Percentiles rank a stretch among this genome's conserved stretches.
Evolutionary conservation across 2,329 filamentous ascomycete species (phyloP).

Genomic region (Alternaria ethzedia): DNA sequence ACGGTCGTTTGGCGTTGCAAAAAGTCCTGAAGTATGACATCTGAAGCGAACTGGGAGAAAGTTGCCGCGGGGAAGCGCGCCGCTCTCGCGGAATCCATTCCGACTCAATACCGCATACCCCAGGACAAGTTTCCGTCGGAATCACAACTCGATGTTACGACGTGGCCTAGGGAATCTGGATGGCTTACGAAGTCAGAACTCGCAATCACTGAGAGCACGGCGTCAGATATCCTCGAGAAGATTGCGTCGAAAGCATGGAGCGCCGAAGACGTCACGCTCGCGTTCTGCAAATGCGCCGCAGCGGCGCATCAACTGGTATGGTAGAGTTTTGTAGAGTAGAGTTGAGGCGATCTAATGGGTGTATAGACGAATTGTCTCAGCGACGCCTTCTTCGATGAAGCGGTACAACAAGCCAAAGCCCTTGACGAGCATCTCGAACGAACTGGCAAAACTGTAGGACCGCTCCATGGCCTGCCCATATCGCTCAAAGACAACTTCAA

Average conservation of each 20-base stretch:
- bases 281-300: slow-evolving; percentile 62
- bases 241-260: slow-evolving; percentile 55
- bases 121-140: slow-evolving; percentile 60
- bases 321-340: not conserved
- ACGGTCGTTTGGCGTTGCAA: not conserved
- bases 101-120: slow-evolving; percentile 64
- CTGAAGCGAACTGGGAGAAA: slow-evolving; percentile 50
- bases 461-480: slow-evolving; percentile 71
- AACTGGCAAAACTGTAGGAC: slow-evolving; percentile 60
- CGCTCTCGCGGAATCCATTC: slow-evolving; percentile 59
- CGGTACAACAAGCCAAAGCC: slow-evolving; percentile 58
- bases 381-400: slow-evolving; percentile 63
- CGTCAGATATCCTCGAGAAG: slow-evolving; percentile 50
- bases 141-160: slow-evolving; percentile 62
- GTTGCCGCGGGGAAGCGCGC: slow-evolving; percentile 54
- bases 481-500: slow-evolving; percentile 77
- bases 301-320: slow-evolving; percentile 62
- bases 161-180: slow-evolving; percentile 62
- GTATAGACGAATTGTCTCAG: slow-evolving; percentile 65
- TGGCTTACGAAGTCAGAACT: slow-evolving; percentile 64
- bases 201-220: slow-evolving; percentile 56
- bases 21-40: slow-evolving; percentile 2
- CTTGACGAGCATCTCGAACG: slow-evolving; percentile 59
- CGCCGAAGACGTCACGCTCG: slow-evolving; percentile 58
- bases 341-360: not conserved